Percentiles rank a stretch among this genome's conserved stretches.
Conservation (phyloP, 2,329 filamentous ascomycete species). For the Tolypocladium ovalisporum region DNA sequence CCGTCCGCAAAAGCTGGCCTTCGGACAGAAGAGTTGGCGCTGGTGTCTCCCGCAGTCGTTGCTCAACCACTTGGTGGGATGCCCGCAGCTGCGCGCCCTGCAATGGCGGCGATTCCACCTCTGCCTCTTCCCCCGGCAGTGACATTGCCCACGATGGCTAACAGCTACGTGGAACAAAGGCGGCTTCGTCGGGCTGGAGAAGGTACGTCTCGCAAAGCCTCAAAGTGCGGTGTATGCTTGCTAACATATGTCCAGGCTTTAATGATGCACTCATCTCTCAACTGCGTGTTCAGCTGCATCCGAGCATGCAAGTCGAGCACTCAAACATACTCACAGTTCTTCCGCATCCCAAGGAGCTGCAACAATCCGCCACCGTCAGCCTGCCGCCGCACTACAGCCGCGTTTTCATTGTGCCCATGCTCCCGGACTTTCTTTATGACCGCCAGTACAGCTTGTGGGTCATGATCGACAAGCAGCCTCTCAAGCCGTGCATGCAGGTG, state of each 20-base stretch:
- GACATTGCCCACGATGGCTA: conserved; percentile 15
- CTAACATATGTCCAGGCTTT: conserved; percentile 27
- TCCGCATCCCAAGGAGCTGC: conserved; percentile 53
- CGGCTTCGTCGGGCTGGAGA: conserved; percentile 29
- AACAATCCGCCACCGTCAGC: conserved; percentile 63
- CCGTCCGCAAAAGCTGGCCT: conserved; percentile 25
- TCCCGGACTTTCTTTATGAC: conserved; percentile 50
- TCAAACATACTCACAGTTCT: conserved; percentile 54
- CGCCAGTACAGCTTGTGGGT: conserved; percentile 72
- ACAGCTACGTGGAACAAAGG: conserved; percentile 23
- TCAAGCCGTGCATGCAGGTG: conserved; percentile 35
- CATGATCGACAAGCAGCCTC: conserved; percentile 53
- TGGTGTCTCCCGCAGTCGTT: conserved; percentile 13
- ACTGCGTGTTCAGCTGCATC: conserved; percentile 57
- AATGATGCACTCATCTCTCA: conserved; percentile 56
- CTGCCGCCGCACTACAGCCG: conserved; percentile 57
- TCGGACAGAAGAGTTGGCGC: conserved; percentile 23
- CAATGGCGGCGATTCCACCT: not conserved
- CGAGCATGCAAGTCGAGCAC: conserved; percentile 48
- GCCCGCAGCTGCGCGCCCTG: not conserved
- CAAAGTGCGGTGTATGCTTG: not conserved
- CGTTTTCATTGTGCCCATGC: conserved; percentile 57
- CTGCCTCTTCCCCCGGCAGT: conserved; percentile 1
- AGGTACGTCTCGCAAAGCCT: conserved; percentile 18
- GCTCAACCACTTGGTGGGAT: conserved; percentile 8